Evolutionary conservation across 345 rosid genomes (phyloP), one percentile per base, ranked within the genome.

Genomic region (Eucalyptus pauciflora): DNA sequence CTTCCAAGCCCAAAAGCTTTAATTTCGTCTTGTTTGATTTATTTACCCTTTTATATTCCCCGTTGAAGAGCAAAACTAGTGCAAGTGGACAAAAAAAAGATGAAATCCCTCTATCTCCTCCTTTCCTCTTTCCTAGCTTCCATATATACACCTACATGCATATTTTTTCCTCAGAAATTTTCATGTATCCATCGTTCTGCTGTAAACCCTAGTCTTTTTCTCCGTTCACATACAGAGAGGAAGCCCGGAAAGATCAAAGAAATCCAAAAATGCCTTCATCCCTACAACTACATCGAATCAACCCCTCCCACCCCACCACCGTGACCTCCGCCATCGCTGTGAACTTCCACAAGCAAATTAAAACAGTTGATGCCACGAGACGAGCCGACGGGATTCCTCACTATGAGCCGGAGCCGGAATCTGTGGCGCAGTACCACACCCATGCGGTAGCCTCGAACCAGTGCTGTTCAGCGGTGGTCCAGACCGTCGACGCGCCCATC

Each of bases 381-480:
- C 89, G 51, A 67, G 50, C 88, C 8, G 31, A 58, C 4, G 22
- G 54, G 92, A 89, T 80, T 87, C 27, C 88, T 88, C 24, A 89
- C 91, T 12, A 90, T 90, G 83, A 90, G 93, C 43, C 91, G 27
- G 88, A 94, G 7, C 97, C 98, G 2, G 95, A 94, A 52, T 88
- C 91, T 90, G 94, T 96, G 37, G 93, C 93, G 15, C 50, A 88
- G 50, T 45, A 90, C 89, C 99, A 97, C 89, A 87, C 91, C 45
- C 96, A 94, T 88, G 87, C 88, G 10, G 91, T 92, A n/a, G 93
- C 91, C 7, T 94, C 96, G 4, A 89, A 92, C 89, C 99, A 94
- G 94, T 95, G 99, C 89, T 92, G 91, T 90, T 96, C 98, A 33
- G 93, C 94, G 86, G 86, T 93, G 67, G 94, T 95, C 20, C 95